phyloP scores from a whole-genome alignment of 306 rosid species.

The Quercus suber region DNA sequence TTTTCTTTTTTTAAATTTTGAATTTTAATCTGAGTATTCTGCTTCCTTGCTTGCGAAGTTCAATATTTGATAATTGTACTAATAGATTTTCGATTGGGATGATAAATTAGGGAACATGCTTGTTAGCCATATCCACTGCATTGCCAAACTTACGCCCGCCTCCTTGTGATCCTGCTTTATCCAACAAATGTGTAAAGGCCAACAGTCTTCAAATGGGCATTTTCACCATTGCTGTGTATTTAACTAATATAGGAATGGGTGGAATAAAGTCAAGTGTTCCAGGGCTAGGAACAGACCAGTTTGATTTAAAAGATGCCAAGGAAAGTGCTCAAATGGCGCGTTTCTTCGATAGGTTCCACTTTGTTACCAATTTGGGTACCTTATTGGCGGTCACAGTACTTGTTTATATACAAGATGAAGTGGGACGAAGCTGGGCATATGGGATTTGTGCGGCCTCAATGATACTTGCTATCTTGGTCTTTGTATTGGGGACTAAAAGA shows the following conservation, averaged over 20 bases:
- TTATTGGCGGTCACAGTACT: not conserved
- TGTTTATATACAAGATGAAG: not conserved
- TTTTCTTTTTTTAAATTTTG: too few species aligned
- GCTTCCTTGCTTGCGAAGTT: too few species aligned
- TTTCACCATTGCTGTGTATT: not conserved
- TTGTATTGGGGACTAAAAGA: not conserved
- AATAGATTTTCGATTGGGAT: not conserved
- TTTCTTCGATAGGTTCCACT: not conserved
- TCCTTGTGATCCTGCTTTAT: not conserved
- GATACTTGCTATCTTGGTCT: not conserved
- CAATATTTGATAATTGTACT: not conserved
- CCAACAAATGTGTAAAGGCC: not conserved
- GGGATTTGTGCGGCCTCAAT: not conserved
- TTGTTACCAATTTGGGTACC: not conserved
- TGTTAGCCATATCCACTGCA: not conserved
- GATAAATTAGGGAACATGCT: not conserved
- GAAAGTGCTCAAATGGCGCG: not conserved
- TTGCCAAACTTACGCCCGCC: not conserved
- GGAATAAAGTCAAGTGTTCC: not conserved
- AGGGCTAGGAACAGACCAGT: not conserved
- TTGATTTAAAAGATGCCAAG: not conserved
- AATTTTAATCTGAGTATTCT: too few species aligned
- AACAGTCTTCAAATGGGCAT: not conserved
- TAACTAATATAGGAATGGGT: not conserved
- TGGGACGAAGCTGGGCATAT: not conserved